Conservation (phyloP, 2,329 filamentous ascomycete species). For the Xenosphaeropsis pyriputrescens region DNA sequence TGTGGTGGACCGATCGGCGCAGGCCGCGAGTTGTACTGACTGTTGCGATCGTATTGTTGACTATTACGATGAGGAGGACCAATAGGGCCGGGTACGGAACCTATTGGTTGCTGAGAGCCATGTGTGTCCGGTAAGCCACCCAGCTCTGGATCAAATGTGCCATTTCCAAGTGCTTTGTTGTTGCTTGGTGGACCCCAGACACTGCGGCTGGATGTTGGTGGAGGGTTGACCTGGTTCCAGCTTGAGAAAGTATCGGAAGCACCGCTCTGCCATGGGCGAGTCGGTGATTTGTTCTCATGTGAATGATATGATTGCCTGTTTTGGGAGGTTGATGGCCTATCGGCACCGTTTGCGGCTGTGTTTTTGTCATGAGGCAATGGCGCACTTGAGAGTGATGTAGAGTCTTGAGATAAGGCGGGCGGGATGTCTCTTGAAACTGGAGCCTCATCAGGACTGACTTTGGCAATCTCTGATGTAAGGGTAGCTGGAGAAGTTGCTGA, state of each 20-base stretch:
- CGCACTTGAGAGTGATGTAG: neutral
- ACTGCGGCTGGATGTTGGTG: constrained; percentile 33
- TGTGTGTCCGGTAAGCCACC: constrained; percentile 22
- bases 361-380: neutral
- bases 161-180: constrained; percentile 61
- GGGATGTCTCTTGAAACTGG: constrained; percentile 13
- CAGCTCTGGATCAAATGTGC: constrained; percentile 55
- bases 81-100: constrained; percentile 17
- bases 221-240: constrained; percentile 19
- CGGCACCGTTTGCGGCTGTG: neutral
- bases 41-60: constrained; percentile 13
- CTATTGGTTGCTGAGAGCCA: constrained; percentile 1
- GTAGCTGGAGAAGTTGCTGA: constrained; percentile 3
- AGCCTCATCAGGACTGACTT: constrained; percentile 12
- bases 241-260: constrained; percentile 24
- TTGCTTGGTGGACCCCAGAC: constrained; percentile 66
- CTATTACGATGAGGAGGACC: constrained; percentile 16
- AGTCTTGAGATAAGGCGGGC: constrained; percentile 19
- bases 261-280: constrained; percentile 16
- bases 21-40: constrained; percentile 12
- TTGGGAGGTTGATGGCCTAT: constrained; percentile 4
- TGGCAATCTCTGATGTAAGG: constrained; percentile 8
- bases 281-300: constrained; percentile 1
- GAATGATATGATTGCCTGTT: constrained; percentile 1
- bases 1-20: constrained; percentile 17